Percentiles rank a stretch among this genome's conserved stretches.
Evolutionary conservation across 805 yeast genomes (phyloP).

Genomic region (Kazachstania psychrophila): DNA sequence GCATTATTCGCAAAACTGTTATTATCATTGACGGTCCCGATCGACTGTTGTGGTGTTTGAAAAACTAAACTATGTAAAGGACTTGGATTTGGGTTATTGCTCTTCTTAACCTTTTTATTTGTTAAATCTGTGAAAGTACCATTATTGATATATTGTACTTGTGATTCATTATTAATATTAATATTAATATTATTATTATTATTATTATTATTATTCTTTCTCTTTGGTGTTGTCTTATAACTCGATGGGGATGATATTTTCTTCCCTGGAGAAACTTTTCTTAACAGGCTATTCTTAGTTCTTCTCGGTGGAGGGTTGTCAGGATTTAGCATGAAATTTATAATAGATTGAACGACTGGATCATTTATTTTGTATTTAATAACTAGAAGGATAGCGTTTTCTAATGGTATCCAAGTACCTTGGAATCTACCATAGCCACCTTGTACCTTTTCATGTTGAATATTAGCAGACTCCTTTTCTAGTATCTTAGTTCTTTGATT

Average conservation of each 20-base stretch:
- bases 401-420: conserved; percentile 78
- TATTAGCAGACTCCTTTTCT: conserved; percentile 64
- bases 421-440: conserved; percentile 82
- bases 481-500: conserved; percentile 69
- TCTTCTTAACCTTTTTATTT: conserved; percentile 5
- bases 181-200: no score
- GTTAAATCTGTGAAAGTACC: not conserved
- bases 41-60: conserved; percentile 29
- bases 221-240: conserved; percentile 27
- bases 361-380: conserved; percentile 43
- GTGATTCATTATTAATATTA: no score
- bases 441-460: conserved; percentile 68
- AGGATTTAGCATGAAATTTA: conserved; percentile 44
- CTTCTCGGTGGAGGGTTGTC: conserved; percentile 37
- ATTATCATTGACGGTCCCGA: not conserved
- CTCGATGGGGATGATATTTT: conserved; percentile 29
- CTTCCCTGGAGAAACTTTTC: conserved; percentile 27
- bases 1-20: not conserved
- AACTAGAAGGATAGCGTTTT: conserved; percentile 51
- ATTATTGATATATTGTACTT: conserved; percentile 1
- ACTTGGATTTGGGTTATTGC: conserved; percentile 22
- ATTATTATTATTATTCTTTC: conserved; percentile 8
- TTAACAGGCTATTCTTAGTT: conserved; percentile 29
- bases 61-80: conserved; percentile 28
- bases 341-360: conserved; percentile 40